A percentile compares a stretch with the other conserved stretches of the same genome.
These are phyloP conservation scores for Neonothopanus nambi DNA, from an alignment of 1,284 basidiomycete genomes.

Conservation along the genomic window DNA sequence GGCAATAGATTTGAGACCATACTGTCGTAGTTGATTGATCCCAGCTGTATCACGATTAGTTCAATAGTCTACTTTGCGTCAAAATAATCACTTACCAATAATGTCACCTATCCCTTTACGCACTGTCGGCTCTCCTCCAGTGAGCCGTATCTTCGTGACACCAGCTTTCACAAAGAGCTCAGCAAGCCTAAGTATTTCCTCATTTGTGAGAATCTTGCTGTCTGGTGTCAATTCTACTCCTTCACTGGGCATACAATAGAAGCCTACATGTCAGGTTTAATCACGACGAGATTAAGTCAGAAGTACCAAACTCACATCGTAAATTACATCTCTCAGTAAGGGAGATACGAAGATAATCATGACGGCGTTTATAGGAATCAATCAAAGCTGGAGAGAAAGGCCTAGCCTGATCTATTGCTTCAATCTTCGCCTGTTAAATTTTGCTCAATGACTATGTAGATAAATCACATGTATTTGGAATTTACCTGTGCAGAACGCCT, in stretches of 20 bases:
- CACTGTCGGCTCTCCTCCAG: constrained; percentile 88
- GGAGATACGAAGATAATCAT: constrained; percentile 85
- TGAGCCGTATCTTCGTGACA: constrained; percentile 84
- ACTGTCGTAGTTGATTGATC: constrained; percentile 52
- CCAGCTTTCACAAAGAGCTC: constrained; percentile 79
- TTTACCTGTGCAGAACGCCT: no score
- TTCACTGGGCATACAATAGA: constrained; percentile 89
- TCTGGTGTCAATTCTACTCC: constrained; percentile 77
- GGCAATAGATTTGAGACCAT: constrained; percentile 75
- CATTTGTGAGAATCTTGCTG: constrained; percentile 69
- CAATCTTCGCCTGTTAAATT: constrained; percentile 48
- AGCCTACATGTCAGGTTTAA: constrained; percentile 47
- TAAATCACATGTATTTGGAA: no score
- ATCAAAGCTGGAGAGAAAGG: constrained; percentile 55
- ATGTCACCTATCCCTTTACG: constrained; percentile 77
- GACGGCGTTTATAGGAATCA: constrained; percentile 70
- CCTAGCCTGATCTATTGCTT: constrained; percentile 46
- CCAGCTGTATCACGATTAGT: constrained; percentile 38
- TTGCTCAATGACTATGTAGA: not conserved
- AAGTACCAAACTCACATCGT: constrained; percentile 54
- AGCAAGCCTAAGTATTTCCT: constrained; percentile 77
- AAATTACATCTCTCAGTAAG: constrained; percentile 88
- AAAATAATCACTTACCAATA: constrained; percentile 50
- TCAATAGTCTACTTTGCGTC: not conserved
- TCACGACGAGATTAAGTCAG: not conserved